Percentiles rank a stretch among this genome's conserved stretches.
Evolutionary conservation across 208 protist species (phyloP).

Genomic region (Acanthamoeba triangularis): DNA sequence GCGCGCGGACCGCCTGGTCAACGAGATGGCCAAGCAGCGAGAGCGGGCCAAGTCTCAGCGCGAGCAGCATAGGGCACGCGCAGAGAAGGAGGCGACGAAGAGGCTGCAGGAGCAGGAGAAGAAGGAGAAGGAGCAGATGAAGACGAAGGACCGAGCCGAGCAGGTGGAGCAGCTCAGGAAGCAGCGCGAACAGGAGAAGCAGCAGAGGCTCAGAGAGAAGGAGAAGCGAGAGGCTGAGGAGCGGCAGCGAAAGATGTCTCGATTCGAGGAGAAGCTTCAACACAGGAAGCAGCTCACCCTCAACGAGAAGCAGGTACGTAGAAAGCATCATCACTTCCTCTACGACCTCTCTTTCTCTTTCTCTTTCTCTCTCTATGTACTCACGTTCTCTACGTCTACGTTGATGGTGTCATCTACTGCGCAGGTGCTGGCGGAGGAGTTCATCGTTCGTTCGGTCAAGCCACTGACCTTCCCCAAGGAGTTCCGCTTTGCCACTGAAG

Average conservation of each 20-base stretch:
- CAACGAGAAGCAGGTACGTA: slow-evolving; percentile 43
- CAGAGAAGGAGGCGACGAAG: background rate
- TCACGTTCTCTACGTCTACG: background rate
- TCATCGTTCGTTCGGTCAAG: background rate
- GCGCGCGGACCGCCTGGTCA: background rate
- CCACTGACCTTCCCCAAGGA: slow-evolving; percentile 37
- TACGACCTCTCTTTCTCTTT: too few species aligned
- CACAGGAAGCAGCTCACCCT: slow-evolving; percentile 2
- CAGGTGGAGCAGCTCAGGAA: background rate
- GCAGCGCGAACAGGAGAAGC: background rate
- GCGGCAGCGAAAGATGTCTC: slow-evolving; percentile 14
- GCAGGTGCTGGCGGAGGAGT: slow-evolving; percentile 25
- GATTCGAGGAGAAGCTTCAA: slow-evolving; percentile 28
- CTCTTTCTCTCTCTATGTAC: background rate
- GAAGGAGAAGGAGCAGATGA: slow-evolving; percentile 11
- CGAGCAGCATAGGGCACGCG: background rate
- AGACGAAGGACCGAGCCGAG: background rate
- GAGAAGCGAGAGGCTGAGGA: slow-evolving; percentile 22
- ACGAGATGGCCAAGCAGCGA: slow-evolving; percentile 11
- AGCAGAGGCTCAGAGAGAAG: background rate
- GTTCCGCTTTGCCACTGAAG: slow-evolving; percentile 54
- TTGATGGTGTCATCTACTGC: too few species aligned
- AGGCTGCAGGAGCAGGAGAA: background rate
- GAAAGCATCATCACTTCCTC: too few species aligned
- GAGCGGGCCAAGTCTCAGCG: slow-evolving; percentile 8